Evolutionary conservation across 1,284 basidiomycete genomes (phyloP), one percentile per base, ranked within the genome.

Genomic region (Puccinia triticina): DNA sequence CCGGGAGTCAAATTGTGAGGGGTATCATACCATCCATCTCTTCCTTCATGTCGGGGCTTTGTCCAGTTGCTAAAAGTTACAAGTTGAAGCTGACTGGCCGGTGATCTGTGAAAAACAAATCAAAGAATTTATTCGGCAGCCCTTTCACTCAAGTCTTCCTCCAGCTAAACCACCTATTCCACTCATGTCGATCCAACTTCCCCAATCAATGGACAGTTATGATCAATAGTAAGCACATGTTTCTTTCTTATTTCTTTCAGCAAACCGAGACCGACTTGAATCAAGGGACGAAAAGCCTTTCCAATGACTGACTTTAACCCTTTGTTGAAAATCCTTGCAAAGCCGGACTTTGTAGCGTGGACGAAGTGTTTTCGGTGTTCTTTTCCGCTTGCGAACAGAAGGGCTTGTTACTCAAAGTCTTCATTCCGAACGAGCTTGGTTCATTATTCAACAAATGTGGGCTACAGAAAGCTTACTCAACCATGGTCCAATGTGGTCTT

Each of bases 371-470:
- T 48, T 73, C 71, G 8, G 23, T 5, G 26, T 53, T 73, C 29
- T 73, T 73, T 48, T 29, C 23, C 2, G 43, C 48, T 10, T 73
- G 71, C 26, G n/a, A 73, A 29, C 43, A 73, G 48, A 73, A 48
- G 48, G 71, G 71, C n/a, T 34, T 73, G 48, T 18, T 21, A 18
- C 46, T 53, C 48, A 48, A 21, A 53, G 8, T 46, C n/a, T 73
- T 73, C 48, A 53, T 73, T 29, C 71, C 71, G 8, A 32, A 34
- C 23, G 48, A 73, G 18, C 48, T 73, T 53, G 71, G 48, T 18
- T 34, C 48, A 14, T 18, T 73, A n/a, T 73, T 73, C 48, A 73
- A 73, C n/a, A 43, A 73, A 53, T 73, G 71, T 21, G 71, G 48
- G 2, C 29, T 73, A 26, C 23, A 34, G 7, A 73, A 73, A 26